Base-by-base conservation (phyloP, 176 grass and related monocot species). In the Lolium multiflorum region DNA sequence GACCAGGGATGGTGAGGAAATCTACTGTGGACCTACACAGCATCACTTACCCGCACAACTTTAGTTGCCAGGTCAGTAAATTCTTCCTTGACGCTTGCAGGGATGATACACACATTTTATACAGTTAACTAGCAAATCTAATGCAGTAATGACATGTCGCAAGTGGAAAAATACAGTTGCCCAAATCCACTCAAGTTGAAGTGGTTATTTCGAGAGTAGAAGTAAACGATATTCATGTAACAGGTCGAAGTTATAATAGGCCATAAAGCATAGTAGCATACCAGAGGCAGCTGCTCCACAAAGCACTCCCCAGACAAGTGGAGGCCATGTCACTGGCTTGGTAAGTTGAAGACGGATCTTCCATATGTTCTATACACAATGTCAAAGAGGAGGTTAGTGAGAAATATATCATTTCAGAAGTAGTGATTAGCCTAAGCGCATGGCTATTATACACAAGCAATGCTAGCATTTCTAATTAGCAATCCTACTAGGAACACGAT, bases 311-410 rank as follows among this genome's bases (percentile, higher is more conserved):
- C 96, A 98, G 20, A 98, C 88, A 79, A 98, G 85, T 1, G 96
- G 96, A 80, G 96, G 96, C 96, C 96, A 98, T 11, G 96, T 96
- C 71, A 98, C 96, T 44, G 96, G 96, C 75, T 98, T 98, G 20
- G 96, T 98, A 65, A 98, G 92, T 89, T 98, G 96, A 89, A 96
- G 92, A n/a, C 96, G 90, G 61, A 98, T 94, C 93, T 98, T 98
- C 96, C 96, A 96, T 84, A 94, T 94, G 80, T 98, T 85, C 96
- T 98, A 67, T 76, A 17, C 67, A 46, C 16, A 85, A 57, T n/a
- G 72, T 48, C 55, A 89, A 86, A 57, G 66, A 77, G 17, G 13
- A 6, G 16, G 35, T 13, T 21, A 21, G 38, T 50, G 6, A 85
- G 21, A 18, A 71, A 57, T 11, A 58, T 11, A 79, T n/a, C 7